Evolutionary conservation across 2,329 filamentous ascomycete genomes (phyloP).

Genomic region (Aspergillus glaucus): DNA sequence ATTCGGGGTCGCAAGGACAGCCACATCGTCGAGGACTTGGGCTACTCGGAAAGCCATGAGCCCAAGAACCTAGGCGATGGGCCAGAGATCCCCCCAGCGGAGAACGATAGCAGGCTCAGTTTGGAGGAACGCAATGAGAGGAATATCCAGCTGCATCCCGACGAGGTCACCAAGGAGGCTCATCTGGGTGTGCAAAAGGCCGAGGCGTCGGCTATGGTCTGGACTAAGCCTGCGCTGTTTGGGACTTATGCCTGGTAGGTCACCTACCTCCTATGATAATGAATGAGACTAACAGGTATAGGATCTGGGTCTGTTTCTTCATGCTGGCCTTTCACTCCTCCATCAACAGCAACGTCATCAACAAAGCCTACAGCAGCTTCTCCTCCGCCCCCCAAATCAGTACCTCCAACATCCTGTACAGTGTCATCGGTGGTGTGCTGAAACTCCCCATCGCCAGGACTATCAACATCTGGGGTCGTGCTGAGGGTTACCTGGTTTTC

Average conservation of each 20-base stretch:
- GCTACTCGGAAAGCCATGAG: slow-evolving; percentile 2
- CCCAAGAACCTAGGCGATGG: slow-evolving; percentile 3
- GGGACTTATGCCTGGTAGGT: slow-evolving; percentile 32
- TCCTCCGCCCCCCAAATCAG: slow-evolving; percentile 43
- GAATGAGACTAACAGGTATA: slow-evolving; percentile 7
- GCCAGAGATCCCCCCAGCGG: not conserved
- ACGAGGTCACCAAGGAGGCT: slow-evolving; percentile 5
- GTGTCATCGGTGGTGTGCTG: slow-evolving; percentile 51
- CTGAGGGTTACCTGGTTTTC: slow-evolving; percentile 51
- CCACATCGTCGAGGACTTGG: slow-evolving; percentile 5
- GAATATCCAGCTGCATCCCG: not conserved
- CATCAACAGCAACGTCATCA: slow-evolving; percentile 38
- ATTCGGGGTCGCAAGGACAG: slow-evolving; percentile 7
- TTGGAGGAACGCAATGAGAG: not conserved
- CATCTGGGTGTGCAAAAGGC: slow-evolving; percentile 23
- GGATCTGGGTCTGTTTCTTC: slow-evolving; percentile 44
- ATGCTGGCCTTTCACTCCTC: slow-evolving; percentile 40
- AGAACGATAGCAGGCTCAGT: too few species aligned
- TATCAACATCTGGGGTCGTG: slow-evolving; percentile 57
- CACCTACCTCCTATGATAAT: not conserved
- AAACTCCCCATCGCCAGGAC: slow-evolving; percentile 59
- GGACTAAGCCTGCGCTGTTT: slow-evolving; percentile 28
- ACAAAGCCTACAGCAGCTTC: slow-evolving; percentile 49
- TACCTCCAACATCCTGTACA: slow-evolving; percentile 50
- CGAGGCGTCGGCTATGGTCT: slow-evolving; percentile 38